Base-by-base conservation (phyloP, 768 basidiomycete genomes). In the Tubosaeta brunneosetosa region DNA sequence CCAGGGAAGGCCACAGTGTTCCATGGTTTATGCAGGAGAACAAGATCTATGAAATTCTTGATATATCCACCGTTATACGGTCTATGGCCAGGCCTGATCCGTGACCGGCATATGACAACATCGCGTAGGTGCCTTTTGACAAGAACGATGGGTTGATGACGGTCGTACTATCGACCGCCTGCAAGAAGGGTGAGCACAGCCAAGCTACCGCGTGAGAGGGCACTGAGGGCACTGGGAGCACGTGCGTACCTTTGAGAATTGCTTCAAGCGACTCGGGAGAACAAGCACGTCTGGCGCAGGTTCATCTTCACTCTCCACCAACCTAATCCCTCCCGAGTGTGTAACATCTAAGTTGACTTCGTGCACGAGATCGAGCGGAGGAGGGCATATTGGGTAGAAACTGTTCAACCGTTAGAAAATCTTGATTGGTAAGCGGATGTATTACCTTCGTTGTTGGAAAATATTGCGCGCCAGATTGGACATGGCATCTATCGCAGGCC, bases 361-460 rank as follows among this genome's bases (percentile, higher is more conserved):
- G 34, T 80, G 75, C 2, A 85, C 74, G 16, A 87, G 69, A 6
- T 88, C 87, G 12, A 77, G 65, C 0, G 97, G 92, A 1, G 84
- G 80, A 9, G 97, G 97, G 69, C 97, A 97, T 37, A 97, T 70
- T 0, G 97, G 97, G 66, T 98, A 99, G 73, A 97, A 97, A 61
- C 93, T 97, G 64, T 17, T 12, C 17, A 34, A 4, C 6, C 26
- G 44, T 52, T 47, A 54, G 53, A 34, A 12, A 19, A 47, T 11
- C 12, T 19, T 32, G 0, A 25, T 32, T 6, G 22, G 14, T 1
- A 26, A 26, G 38, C 1, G 33, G 40, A 27, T 2, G 22, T 47
- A 71, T 36, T 53, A 92, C 94, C 86, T 92, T 66, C 91, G 77
- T 61, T 99, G 97, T 50, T 91, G 82, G 32, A 98, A 71, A 10